A percentile compares a stretch with the other conserved stretches of the same genome.
phyloP scores from a whole-genome alignment of 306 rosid species.

The Rosa lucieae region DNA sequence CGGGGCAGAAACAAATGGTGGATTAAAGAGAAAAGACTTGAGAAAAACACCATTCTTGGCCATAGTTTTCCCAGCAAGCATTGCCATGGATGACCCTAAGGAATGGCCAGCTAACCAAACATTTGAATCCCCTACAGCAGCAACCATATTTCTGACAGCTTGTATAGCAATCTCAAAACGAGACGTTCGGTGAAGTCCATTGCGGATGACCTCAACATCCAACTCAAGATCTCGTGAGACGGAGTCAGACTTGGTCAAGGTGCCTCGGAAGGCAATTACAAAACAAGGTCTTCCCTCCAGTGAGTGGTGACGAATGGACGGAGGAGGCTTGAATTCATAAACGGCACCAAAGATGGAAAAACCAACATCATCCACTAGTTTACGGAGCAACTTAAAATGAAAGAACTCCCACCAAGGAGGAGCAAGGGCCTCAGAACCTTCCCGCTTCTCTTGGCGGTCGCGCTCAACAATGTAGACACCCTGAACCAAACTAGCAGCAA shows the following conservation, averaged over 20 bases:
- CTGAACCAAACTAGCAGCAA: slow-evolving; percentile 91
- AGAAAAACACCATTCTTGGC: slow-evolving; percentile 58
- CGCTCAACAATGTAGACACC: slow-evolving; percentile 80
- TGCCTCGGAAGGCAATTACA: slow-evolving; percentile 85
- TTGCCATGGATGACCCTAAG: slow-evolving; percentile 82
- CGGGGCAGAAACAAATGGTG: slow-evolving; percentile 79
- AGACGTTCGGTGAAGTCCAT: slow-evolving; percentile 73
- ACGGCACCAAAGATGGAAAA: slow-evolving; percentile 79
- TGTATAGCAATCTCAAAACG: slow-evolving; percentile 75
- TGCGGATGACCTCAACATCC: slow-evolving; percentile 57
- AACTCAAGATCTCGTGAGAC: slow-evolving; percentile 65
- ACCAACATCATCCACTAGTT: slow-evolving; percentile 74
- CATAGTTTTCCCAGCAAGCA: slow-evolving; percentile 88
- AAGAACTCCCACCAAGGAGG: slow-evolving; percentile 89
- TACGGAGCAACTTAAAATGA: slow-evolving; percentile 65
- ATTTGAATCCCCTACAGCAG: slow-evolving; percentile 59
- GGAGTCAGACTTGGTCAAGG: slow-evolving; percentile 56
- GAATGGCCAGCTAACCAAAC: slow-evolving; percentile 96
- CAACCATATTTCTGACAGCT: slow-evolving; percentile 70
- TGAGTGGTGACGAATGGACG: slow-evolving; percentile 36
- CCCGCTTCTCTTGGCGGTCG: slow-evolving; percentile 69
- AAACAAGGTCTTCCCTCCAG: slow-evolving; percentile 58
- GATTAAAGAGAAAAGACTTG: slow-evolving; percentile 80
- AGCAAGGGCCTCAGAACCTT: slow-evolving; percentile 66
- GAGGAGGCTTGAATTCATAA: slow-evolving; percentile 72